Base-by-base conservation (phyloP, 768 basidiomycete species). In the Boletus rubescentipes region DNA sequence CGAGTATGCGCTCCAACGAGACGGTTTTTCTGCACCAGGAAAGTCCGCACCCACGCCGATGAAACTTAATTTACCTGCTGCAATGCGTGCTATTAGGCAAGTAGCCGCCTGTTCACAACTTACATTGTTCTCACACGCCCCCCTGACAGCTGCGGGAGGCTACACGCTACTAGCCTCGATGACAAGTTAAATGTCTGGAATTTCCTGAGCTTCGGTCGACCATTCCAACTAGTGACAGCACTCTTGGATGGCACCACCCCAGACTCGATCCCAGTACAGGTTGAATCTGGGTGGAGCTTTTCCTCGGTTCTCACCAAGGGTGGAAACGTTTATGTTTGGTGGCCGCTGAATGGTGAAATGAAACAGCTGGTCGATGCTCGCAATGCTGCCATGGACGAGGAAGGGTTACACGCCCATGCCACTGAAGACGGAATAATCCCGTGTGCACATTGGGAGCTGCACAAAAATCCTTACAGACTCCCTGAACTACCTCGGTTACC, bases 201-300 rank as follows among this genome's bases (percentile, higher is more conserved):
- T 12, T 89, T 91, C 66, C 68, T 78, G 6, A 84, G 76, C 60
- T 93, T 91, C 82, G 93, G 91, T 4, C 77, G 88, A 20, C 90
- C 92, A 2, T 89, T 89, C 73, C 74, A 75, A 39, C 74, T 93
- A 36, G 51, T 63, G 15, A 72, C 76, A 0, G 61, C 71, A 0
- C 67, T 72, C 32, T 55, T 79, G 47, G 73, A 76, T 55, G 70
- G 67, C 10, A 71, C 73, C 2, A 77, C 81, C 15, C 64, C 74
- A 2, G 68, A 82, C 23, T 71, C 85, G 31, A 73, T 70, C 4
- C 79, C 85, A 38, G 57, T 68, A 2, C 89, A 89, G 66, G 78
- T 91, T 35, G 87, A 86, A 66, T 87, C 89, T 60, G 92, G 93
- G 39, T 94, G 93, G 93, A 55, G 63, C 14, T 90, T 88, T 68